Evolutionary conservation across 148 eudicot species (phyloP).

Genomic region (Persicaria tinctoria): DNA sequence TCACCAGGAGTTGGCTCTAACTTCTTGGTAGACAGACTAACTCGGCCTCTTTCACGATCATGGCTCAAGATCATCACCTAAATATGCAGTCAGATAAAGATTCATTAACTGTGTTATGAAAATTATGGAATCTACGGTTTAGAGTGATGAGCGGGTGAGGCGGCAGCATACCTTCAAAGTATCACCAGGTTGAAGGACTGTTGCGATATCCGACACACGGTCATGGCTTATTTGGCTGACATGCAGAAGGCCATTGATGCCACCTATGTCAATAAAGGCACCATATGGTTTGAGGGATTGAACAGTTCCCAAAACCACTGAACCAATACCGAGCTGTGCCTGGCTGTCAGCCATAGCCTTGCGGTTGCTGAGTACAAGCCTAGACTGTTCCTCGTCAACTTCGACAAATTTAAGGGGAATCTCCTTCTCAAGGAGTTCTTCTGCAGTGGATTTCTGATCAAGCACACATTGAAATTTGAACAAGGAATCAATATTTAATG

Average conservation of each 20-base stretch:
- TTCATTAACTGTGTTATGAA: not conserved
- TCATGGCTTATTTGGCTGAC: constrained; percentile 98
- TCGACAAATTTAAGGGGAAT: constrained; percentile 86
- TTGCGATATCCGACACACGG: constrained; percentile 83
- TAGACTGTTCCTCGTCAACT: constrained; percentile 87
- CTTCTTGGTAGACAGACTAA: constrained; percentile 96
- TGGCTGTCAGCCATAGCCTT: constrained; percentile 96
- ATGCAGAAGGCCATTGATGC: constrained; percentile 94
- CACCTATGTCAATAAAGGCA: constrained; percentile 97
- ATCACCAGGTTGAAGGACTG: constrained; percentile 96
- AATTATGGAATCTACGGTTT: not conserved
- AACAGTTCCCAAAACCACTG: constrained; percentile 86
- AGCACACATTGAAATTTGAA: not conserved
- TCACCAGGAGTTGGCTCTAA: constrained; percentile 98
- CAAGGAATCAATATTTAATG: not conserved
- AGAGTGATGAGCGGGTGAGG: not conserved
- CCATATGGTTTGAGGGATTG: constrained; percentile 97
- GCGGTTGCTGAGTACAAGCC: constrained; percentile 85
- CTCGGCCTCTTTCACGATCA: constrained; percentile 95
- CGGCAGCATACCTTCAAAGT: constrained; percentile 59
- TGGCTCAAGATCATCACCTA: constrained; percentile 98
- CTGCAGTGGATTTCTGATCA: constrained; percentile 66
- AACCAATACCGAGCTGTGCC: constrained; percentile 92
- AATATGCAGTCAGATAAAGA: constrained; percentile 11
- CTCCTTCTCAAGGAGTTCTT: constrained; percentile 80